Percentiles rank a stretch among this genome's conserved stretches.
Evolutionary conservation across 495 filamentous ascomycete species (phyloP).

Genomic region (Neurospora sublineolata): DNA sequence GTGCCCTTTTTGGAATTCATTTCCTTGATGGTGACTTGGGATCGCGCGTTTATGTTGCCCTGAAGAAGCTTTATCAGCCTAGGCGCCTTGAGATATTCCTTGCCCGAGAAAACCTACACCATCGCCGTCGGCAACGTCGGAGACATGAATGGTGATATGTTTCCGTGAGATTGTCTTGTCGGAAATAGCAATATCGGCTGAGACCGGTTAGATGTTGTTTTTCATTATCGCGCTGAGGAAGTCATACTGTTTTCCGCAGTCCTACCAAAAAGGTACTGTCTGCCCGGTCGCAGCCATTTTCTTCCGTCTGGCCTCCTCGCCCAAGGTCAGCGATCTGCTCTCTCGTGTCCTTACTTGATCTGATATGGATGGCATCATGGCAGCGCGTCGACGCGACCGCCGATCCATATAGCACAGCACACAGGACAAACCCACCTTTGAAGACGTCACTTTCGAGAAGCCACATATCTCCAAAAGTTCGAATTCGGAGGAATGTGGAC

Average conservation of each 20-base stretch:
- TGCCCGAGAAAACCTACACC: slow-evolving; percentile 41
- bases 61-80: slow-evolving; percentile 14
- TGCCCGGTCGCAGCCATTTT: slow-evolving; percentile 72
- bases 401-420: not conserved
- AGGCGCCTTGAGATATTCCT: not conserved
- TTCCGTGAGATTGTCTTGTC: slow-evolving; percentile 78
- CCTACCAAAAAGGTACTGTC: slow-evolving; percentile 70
- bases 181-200: slow-evolving; percentile 47
- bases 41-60: slow-evolving; percentile 50
- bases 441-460: slow-evolving; percentile 45
- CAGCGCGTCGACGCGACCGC: not conserved
- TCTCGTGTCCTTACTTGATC: not conserved
- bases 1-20: slow-evolving; percentile 72
- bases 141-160: slow-evolving; percentile 70
- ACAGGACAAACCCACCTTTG: slow-evolving; percentile 26
- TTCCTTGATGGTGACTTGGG: slow-evolving; percentile 53
- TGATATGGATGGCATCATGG: not conserved
- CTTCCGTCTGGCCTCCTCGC: slow-evolving; percentile 40
- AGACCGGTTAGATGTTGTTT: slow-evolving; percentile 8
- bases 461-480: slow-evolving; percentile 37
- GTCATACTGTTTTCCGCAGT: slow-evolving; percentile 38
- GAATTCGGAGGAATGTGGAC: not conserved
- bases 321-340: not conserved
- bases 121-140: slow-evolving; percentile 51
- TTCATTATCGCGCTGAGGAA: not conserved